phyloP scores from a whole-genome alignment of 495 filamentous ascomycete genomes.

The Penicillium psychrofluorescens region DNA sequence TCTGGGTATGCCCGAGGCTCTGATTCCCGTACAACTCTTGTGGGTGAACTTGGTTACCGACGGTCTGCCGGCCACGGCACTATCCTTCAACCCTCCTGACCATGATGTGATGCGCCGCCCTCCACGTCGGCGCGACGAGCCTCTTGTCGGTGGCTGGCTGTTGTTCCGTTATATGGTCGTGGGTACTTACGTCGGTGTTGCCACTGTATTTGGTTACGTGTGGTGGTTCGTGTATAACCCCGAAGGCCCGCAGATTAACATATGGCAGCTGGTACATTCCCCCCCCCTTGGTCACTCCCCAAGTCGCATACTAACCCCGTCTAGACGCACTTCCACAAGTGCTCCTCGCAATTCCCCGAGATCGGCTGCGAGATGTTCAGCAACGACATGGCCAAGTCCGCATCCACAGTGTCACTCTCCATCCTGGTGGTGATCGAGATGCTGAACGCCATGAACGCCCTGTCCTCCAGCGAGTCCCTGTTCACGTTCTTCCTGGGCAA shows the following conservation, averaged over 20 bases:
- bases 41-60: slow-evolving; percentile 99
- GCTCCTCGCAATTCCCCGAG: slow-evolving; percentile 76
- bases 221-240: slow-evolving; percentile 99
- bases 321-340: slow-evolving; percentile 86
- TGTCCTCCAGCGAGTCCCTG: slow-evolving; percentile 91
- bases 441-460: slow-evolving; percentile 98
- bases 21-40: slow-evolving; percentile 94
- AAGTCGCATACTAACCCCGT: slow-evolving; percentile 7
- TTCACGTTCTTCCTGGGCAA: slow-evolving; percentile 90
- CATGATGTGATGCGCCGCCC: slow-evolving; percentile 93
- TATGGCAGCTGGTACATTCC: slow-evolving; percentile 69
- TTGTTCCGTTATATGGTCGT: slow-evolving; percentile 98
- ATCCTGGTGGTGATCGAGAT: slow-evolving; percentile 98
- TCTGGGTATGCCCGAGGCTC: slow-evolving; percentile 93
- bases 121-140: slow-evolving; percentile 85
- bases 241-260: slow-evolving; percentile 85
- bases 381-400: slow-evolving; percentile 82
- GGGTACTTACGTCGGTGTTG: slow-evolving; percentile 87
- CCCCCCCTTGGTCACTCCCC: not conserved
- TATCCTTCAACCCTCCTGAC: slow-evolving; percentile 96
- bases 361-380: slow-evolving; percentile 93
- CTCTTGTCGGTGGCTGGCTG: slow-evolving; percentile 87
- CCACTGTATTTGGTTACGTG: slow-evolving; percentile 94
- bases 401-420: slow-evolving; percentile 89
- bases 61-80: slow-evolving; percentile 89